These are phyloP conservation scores for Truncatella angustata DNA, from an alignment of 2,329 filamentous ascomycete genomes.

Conservation along the genomic window DNA sequence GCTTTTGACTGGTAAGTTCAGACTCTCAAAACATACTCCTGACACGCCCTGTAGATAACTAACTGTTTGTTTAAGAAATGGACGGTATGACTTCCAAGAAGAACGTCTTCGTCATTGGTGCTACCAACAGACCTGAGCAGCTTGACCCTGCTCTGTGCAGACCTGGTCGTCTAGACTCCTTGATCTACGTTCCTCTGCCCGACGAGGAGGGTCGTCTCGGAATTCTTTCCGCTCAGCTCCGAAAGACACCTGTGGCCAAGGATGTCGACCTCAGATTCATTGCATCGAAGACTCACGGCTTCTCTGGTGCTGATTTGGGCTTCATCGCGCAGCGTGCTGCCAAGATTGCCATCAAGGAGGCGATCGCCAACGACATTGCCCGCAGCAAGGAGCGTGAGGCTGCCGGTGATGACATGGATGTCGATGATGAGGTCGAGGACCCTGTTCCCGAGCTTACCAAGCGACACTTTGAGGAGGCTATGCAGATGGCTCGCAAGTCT, in stretches of 20 bases:
- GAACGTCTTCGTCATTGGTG: constrained; percentile 99
- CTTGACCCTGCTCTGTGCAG: constrained; percentile 97
- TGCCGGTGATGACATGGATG: constrained; percentile 74
- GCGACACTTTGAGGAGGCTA: constrained; percentile 97
- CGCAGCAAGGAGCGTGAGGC: constrained; percentile 90
- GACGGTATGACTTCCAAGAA: constrained; percentile 99
- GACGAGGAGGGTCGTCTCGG: constrained; percentile 85
- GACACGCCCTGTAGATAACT: too few species aligned
- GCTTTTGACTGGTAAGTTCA: constrained; percentile 81
- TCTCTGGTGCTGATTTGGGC: constrained; percentile 98
- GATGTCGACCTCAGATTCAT: constrained; percentile 92
- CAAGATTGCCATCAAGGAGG: constrained; percentile 99
- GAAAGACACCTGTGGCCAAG: constrained; percentile 88
- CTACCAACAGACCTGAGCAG: constrained; percentile 97
- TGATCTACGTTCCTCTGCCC: constrained; percentile 96
- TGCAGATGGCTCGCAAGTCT: constrained; percentile 89
- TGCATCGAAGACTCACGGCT: constrained; percentile 94
- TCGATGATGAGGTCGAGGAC: constrained; percentile 85
- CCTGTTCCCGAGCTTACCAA: constrained; percentile 94
- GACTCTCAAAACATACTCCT: too few species aligned
- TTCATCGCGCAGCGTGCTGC: constrained; percentile 98
- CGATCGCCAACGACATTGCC: constrained; percentile 86
- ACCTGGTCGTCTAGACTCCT: constrained; percentile 96
- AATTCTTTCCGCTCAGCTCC: constrained; percentile 93
- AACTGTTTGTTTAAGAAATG: too few species aligned